Percentiles rank a stretch among this genome's conserved stretches.
Conservation (phyloP, 306 rosid species). For the Dicorynia guianensis region DNA sequence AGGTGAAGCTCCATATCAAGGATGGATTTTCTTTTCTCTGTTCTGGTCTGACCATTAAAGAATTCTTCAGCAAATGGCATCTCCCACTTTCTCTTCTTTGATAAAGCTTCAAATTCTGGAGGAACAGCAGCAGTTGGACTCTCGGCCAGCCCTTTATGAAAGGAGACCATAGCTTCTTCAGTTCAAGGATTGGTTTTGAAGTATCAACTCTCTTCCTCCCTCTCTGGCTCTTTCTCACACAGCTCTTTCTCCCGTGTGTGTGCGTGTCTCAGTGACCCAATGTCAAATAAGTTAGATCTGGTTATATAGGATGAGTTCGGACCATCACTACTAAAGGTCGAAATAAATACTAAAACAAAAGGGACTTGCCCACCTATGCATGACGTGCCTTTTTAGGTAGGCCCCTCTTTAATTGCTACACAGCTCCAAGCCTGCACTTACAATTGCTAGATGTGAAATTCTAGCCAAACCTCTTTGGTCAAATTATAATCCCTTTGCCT, state of each 20-base stretch:
- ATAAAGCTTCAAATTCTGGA: slow-evolving; percentile 54
- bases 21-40: slow-evolving; percentile 45
- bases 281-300: slow-evolving; percentile 42
- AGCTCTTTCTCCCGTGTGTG: neutral
- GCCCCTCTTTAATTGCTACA: slow-evolving; percentile 38
- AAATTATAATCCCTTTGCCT: slow-evolving; percentile 15
- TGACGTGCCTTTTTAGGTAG: slow-evolving; percentile 60
- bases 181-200: neutral
- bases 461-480: slow-evolving; percentile 41
- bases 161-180: slow-evolving; percentile 63
- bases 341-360: slow-evolving; percentile 19
- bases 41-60: slow-evolving; percentile 51
- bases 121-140: slow-evolving; percentile 50
- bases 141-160: slow-evolving; percentile 61
- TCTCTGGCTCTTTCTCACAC: no score
- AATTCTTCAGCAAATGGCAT: slow-evolving; percentile 44
- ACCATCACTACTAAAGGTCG: slow-evolving; percentile 48
- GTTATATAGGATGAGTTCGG: slow-evolving; percentile 65
- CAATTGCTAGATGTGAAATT: slow-evolving; percentile 45
- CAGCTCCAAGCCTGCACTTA: slow-evolving; percentile 33
- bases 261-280: slow-evolving; percentile 30
- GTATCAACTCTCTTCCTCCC: no score
- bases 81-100: slow-evolving; percentile 77
- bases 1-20: slow-evolving; percentile 62
- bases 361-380: slow-evolving; percentile 53